Evolutionary conservation across 2,329 filamentous ascomycete species (phyloP), one percentile per base, ranked within the genome.

Genomic region (Nemania diffusa): DNA sequence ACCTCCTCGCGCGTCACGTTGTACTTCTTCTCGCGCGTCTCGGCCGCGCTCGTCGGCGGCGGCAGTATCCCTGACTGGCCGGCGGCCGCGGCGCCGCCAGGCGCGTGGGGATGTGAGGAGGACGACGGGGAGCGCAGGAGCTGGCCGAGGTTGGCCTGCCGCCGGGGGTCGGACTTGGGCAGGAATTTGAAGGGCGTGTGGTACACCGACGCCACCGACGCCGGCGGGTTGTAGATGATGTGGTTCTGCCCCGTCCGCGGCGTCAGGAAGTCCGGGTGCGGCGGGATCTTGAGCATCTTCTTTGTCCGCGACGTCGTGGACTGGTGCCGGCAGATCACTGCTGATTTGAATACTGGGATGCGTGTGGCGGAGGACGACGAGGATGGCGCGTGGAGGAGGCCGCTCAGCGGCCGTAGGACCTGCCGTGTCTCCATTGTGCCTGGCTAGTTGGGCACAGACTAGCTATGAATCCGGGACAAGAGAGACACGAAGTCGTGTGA

Each of bases 101-200:
- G 74, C 34, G 75, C 74, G 66, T 5, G 11, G 46, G 24, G 13
- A 5, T 34, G 15, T 37, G 27, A 27, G 8, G 56, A 5, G 42
- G 40, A 8, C n/a, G 1, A 17, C 34, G 13, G 75, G 32, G 75
- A 75, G 66, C 77, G 77, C 64, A 84, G 78, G 37, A 87, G 81
- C 46, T 81, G 76, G 17, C 80, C 78, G 46, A 86, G 78, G 76
- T 85, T 83, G 53, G 83, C 82, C 59, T 80, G 79, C 29, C 86
- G 84, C 53, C 86, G 84, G 17, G 86, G 85, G 74, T 89, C 87
- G 71, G 75, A 78, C 57, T 81, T 83, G 61, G 88, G 88, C 32
- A 91, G 84, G 79, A 91, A 91, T 76, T 88, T 86, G 79, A 89
- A 85, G 64, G 88, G 88, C n/a, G 88, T 91, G 80, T 90, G 85